phyloP scores from a whole-genome alignment of 1,139 yeast species.

The Zygoascus hellenicus region DNA sequence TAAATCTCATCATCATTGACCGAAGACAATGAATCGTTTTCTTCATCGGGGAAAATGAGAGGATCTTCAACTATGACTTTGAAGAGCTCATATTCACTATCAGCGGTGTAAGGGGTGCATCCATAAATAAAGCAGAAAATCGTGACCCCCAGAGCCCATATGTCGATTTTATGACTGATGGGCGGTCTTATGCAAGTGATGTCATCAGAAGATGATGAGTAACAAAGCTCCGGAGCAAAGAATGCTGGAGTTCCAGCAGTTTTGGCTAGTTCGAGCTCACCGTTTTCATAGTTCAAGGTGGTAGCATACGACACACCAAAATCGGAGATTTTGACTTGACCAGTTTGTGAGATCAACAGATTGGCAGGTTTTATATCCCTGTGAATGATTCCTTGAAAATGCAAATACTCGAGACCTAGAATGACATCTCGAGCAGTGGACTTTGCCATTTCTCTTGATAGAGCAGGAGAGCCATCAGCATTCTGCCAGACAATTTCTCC shows the following conservation, averaged over 20 bases:
- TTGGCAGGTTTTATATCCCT: slow-evolving; percentile 98
- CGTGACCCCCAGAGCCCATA: slow-evolving; percentile 97
- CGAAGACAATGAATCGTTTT: slow-evolving; percentile 8
- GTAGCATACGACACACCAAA: slow-evolving; percentile 94
- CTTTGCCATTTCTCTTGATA: slow-evolving; percentile 26
- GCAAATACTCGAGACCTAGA: slow-evolving; percentile 86
- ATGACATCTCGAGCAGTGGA: slow-evolving; percentile 66
- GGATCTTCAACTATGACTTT: slow-evolving; percentile 68
- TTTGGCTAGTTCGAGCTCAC: slow-evolving; percentile 79
- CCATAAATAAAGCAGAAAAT: slow-evolving; percentile 86
- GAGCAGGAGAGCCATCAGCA: slow-evolving; percentile 38
- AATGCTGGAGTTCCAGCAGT: slow-evolving; percentile 92
- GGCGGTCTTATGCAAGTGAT: slow-evolving; percentile 35
- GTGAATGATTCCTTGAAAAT: slow-evolving; percentile 89
- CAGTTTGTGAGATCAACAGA: slow-evolving; percentile 63
- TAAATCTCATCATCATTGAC: background rate
- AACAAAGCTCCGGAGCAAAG: slow-evolving; percentile 72
- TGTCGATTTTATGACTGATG: slow-evolving; percentile 74
- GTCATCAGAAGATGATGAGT: slow-evolving; percentile 35
- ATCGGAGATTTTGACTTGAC: slow-evolving; percentile 85
- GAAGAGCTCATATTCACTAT: slow-evolving; percentile 78
- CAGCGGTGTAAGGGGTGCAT: slow-evolving; percentile 83
- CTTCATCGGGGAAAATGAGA: slow-evolving; percentile 53
- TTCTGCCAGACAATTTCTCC: slow-evolving; percentile 86
- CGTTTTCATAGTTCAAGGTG: slow-evolving; percentile 41